Evolutionary conservation across 345 rosid species (phyloP).

Genomic region (Balakata baccata): DNA sequence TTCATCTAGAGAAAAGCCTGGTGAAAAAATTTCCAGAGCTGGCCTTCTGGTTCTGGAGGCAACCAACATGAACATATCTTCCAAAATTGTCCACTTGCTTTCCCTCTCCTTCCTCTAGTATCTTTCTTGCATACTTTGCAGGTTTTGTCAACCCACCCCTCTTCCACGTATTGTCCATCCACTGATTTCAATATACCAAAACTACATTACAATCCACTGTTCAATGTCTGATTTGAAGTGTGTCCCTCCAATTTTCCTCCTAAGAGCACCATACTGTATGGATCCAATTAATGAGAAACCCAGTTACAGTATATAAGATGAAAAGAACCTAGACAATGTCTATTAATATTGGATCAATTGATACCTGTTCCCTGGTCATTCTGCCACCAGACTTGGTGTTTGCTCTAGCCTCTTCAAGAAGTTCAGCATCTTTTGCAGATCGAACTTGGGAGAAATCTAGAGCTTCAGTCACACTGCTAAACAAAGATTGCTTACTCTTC

Average conservation of each 20-base stretch:
- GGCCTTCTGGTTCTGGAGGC: constrained; percentile 58
- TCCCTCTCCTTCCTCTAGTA: constrained; percentile 64
- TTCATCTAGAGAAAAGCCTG: constrained; percentile 58
- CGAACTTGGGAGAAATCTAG: constrained; percentile 81
- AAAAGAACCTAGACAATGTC: neutral
- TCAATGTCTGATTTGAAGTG: constrained; percentile 86
- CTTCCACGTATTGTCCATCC: constrained; percentile 66
- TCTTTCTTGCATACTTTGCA: constrained; percentile 91
- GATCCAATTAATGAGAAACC: constrained; percentile 7
- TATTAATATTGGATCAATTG: too few relatives aligned
- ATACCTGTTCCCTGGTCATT: constrained; percentile 75
- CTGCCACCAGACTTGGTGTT: constrained; percentile 61
- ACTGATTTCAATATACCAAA: constrained; percentile 34
- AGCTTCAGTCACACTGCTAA: constrained; percentile 65
- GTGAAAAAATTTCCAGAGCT: constrained; percentile 72
- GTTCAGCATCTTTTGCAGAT: constrained; percentile 71
- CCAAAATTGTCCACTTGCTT: constrained; percentile 79
- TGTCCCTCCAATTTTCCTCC: constrained; percentile 92
- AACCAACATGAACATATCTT: constrained; percentile 68
- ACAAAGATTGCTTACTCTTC: constrained; percentile 58
- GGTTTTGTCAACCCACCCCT: constrained; percentile 92
- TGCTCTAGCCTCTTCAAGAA: constrained; percentile 68
- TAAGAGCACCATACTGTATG: constrained; percentile 81
- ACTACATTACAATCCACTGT: neutral
- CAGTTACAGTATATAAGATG: neutral